Evolutionary conservation across 2,329 filamentous ascomycete genomes (phyloP).

Genomic region (Apiospora hydei): DNA sequence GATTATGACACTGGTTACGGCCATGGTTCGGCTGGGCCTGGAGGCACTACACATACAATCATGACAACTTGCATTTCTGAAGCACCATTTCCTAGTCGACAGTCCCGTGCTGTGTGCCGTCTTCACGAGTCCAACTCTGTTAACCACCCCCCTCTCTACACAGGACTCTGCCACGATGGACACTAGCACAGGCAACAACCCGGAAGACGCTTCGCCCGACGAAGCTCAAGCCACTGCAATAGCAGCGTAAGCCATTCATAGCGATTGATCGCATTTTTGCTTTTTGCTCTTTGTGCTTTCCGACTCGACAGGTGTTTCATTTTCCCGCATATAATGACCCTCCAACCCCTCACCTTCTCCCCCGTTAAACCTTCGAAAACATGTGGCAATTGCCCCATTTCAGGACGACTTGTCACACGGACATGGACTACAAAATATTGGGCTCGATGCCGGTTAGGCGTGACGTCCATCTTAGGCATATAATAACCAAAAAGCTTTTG

Average conservation of each 20-base stretch:
- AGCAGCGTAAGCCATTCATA: slow-evolving; percentile 19
- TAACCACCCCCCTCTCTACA: slow-evolving; percentile 16
- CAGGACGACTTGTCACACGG: neutral
- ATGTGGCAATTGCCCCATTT: neutral
- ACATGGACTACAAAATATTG: neutral
- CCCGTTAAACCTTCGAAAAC: neutral
- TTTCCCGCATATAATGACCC: slow-evolving; percentile 2
- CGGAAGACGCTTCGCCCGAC: slow-evolving; percentile 12
- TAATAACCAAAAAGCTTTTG: slow-evolving; percentile 17
- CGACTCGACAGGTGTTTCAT: slow-evolving; percentile 16
- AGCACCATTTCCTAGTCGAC: neutral
- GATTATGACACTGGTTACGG: slow-evolving; percentile 35
- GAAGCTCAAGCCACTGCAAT: slow-evolving; percentile 18
- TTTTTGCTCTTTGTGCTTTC: slow-evolving; percentile 16
- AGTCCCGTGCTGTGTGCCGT: slow-evolving; percentile 18
- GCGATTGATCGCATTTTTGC: slow-evolving; percentile 18
- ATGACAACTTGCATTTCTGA: slow-evolving; percentile 19
- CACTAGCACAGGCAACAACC: slow-evolving; percentile 8
- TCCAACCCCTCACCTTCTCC: neutral
- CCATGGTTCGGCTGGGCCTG: slow-evolving; percentile 18
- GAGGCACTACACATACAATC: slow-evolving; percentile 21
- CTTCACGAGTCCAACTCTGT: slow-evolving; percentile 2
- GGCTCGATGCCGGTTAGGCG: neutral
- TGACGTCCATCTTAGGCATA: neutral
- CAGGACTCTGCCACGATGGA: slow-evolving; percentile 14